phyloP scores from a whole-genome alignment of 2,329 filamentous ascomycete species.

The Cryphonectria nitschkei region DNA sequence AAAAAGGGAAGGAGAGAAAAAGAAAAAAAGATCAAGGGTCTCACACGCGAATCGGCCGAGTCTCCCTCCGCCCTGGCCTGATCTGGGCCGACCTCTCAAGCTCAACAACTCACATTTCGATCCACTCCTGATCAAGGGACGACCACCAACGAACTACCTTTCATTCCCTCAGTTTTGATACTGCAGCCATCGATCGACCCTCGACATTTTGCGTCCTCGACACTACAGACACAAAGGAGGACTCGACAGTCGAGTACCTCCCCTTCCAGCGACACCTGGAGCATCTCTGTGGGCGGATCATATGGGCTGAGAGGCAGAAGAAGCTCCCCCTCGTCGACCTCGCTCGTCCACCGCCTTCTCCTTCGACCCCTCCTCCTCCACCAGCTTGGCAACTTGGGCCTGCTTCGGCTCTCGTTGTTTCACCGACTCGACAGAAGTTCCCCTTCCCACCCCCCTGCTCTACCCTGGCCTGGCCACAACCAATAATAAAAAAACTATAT shows the following conservation, averaged over 20 bases:
- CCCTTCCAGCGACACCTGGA: not conserved
- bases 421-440: conserved; percentile 3
- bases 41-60: conserved; percentile 15
- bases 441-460: not conserved
- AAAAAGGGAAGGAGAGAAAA: not conserved
- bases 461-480: not conserved
- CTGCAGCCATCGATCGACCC: not conserved
- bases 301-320: conserved; percentile 4
- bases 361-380: not conserved
- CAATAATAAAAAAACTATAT: not conserved
- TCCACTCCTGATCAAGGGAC: not conserved
- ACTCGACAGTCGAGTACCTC: not conserved
- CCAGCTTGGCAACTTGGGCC: not conserved
- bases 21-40: not conserved
- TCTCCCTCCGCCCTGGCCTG: not conserved
- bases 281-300: not conserved
- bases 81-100: not conserved
- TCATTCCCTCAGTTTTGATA: not conserved
- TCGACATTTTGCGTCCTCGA: not conserved
- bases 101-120: not conserved
- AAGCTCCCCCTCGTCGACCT: not conserved
- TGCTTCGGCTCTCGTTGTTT: not conserved
- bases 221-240: not conserved
- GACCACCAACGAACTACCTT: not conserved
- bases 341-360: not conserved